These are phyloP conservation scores for Annulohypoxylon maeteangense DNA, from an alignment of 495 filamentous ascomycete species.

Conservation along the genomic window DNA sequence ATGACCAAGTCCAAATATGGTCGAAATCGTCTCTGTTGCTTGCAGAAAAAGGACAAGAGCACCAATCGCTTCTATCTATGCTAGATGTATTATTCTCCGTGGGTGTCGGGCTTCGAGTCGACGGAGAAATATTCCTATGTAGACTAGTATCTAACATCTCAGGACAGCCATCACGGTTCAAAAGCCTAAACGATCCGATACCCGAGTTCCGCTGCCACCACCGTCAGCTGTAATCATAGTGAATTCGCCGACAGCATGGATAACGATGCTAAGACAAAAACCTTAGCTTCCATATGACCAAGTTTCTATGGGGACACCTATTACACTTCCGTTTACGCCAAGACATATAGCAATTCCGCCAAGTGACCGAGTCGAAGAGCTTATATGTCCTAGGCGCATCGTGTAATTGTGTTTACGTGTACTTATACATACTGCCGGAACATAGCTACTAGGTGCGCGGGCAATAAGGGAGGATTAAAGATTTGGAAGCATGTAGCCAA, in stretches of 20 bases:
- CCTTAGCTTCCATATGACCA: constrained; percentile 25
- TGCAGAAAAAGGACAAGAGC: constrained; percentile 13
- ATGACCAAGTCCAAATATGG: constrained; percentile 27
- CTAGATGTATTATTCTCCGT: constrained; percentile 31
- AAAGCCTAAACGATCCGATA: constrained; percentile 34
- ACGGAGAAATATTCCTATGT: constrained; percentile 18
- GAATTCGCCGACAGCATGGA: constrained; percentile 24
- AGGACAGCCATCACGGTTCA: constrained; percentile 9
- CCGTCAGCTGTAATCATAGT: constrained; percentile 9
- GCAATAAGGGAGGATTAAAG: neutral
- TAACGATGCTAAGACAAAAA: constrained; percentile 21
- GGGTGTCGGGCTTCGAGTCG: constrained; percentile 1
- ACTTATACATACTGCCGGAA: neutral
- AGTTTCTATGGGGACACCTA: constrained; percentile 12
- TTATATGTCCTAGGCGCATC: neutral
- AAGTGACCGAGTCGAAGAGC: constrained; percentile 13
- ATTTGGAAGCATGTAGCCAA: constrained; percentile 29
- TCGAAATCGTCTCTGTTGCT: constrained; percentile 23
- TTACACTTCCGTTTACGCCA: constrained; percentile 6
- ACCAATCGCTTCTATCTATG: constrained; percentile 24
- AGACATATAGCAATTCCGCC: constrained; percentile 13
- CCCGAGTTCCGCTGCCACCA: constrained; percentile 28
- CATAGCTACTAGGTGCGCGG: neutral
- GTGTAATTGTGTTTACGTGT: neutral
- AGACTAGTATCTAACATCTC: constrained; percentile 17